A percentile compares a stretch with the other conserved stretches of the same genome.
Conservation (phyloP, 352 stramenopile species). For the Phytophthora agathidicida region DNA sequence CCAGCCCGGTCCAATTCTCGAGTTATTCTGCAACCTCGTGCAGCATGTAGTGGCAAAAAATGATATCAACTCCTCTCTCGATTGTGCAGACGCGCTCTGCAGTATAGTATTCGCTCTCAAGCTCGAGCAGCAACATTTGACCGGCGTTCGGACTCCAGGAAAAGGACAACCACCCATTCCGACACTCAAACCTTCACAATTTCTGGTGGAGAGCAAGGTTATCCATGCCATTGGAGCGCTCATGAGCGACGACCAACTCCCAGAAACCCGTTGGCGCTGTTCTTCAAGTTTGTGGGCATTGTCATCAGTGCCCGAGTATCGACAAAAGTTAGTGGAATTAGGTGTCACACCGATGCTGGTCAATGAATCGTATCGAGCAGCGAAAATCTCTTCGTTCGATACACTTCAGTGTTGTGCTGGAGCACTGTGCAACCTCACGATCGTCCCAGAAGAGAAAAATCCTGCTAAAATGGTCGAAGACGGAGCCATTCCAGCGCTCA, state of each 20-base stretch:
- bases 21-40: constrained; percentile 58
- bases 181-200: constrained; percentile 17
- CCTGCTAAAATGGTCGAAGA: constrained; percentile 68
- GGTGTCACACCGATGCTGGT: constrained; percentile 60
- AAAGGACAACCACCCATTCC: constrained; percentile 2
- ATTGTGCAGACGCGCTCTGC: constrained; percentile 70
- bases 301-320: constrained; percentile 48
- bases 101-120: constrained; percentile 49
- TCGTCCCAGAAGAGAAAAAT: constrained; percentile 38
- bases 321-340: constrained; percentile 50
- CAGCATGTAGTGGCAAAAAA: constrained; percentile 21
- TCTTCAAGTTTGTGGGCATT: constrained; percentile 63
- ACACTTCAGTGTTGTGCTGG: constrained; percentile 67
- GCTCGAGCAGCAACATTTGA: constrained; percentile 2
- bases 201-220: constrained; percentile 41
- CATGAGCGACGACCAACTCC: constrained; percentile 35
- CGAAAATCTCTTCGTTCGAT: constrained; percentile 23
- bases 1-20: constrained; percentile 28
- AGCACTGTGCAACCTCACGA: constrained; percentile 67
- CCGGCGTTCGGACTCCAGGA: neutral
- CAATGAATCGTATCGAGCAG: constrained; percentile 36
- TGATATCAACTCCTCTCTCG: constrained; percentile 53
- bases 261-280: constrained; percentile 70
- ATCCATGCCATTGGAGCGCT: constrained; percentile 48
- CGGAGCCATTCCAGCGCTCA: constrained; percentile 64